Base-by-base conservation (phyloP, 2,329 filamentous ascomycete species). In the Colletotrichum eleusines region DNA sequence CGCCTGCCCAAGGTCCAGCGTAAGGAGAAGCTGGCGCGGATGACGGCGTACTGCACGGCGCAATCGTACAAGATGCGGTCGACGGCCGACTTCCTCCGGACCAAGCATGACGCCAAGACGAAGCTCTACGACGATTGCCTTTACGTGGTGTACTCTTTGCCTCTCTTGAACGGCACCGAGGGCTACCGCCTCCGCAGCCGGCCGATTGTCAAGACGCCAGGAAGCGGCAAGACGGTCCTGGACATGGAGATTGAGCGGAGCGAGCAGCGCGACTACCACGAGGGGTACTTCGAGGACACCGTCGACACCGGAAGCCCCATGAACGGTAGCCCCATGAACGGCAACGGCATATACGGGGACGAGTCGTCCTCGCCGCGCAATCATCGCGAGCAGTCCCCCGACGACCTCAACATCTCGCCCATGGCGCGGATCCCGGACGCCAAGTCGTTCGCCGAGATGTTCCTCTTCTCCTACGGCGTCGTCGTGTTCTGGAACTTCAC, bases 401-500 rank as follows among this genome's bases (percentile, higher is more conserved):
- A 78, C n/a, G 81, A 81, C 48, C 81, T 84, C 74, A 84, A 83
- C 53, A 76, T 84, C 69, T 85, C 86, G 77, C 82, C 88, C 31
- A 82, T 87, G 73, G 86, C 88, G 78, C 87, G 89, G 35, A 86
- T 94, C 0, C 88, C 92, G 7, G 90, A 94, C 77, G 89, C 91
- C 44, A 91, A 95, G 77, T 88, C 91, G 66, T 94, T 97, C 78
- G 95, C 94, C 51, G 96, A 99, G 82, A 94, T 98, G 89, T 98
- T 97, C 78, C 92, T 99, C 76, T 98, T 97, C 80, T 95, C 93
- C 20, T 99, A 99, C 78, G 96, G 96, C 26, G 95, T 99, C 0
- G 95, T 96, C 0, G 96, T 99, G 6, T 97, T 99, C 79, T 99
- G 96, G 96, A 99, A 99, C 80, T 98, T 99, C 76, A 95, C 94